Conservation (phyloP, 345 rosid species). For the Toxicodendron radicans region DNA sequence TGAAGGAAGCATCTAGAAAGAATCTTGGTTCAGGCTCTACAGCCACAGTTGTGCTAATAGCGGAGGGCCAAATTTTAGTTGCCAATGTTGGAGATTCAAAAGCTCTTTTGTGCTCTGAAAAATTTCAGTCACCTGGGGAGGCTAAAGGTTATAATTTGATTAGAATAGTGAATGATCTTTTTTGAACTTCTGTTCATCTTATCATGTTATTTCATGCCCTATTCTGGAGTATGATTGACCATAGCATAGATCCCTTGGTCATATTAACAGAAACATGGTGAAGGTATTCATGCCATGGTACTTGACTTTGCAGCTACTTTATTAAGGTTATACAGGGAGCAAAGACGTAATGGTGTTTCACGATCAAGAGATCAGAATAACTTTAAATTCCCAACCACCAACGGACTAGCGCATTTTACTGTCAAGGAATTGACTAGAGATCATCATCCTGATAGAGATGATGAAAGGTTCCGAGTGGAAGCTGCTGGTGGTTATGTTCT, state of each 20-base stretch:
- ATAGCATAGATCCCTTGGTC: background rate
- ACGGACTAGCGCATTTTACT: conserved; percentile 51
- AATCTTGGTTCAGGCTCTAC: conserved; percentile 77
- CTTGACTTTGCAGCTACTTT: conserved; percentile 63
- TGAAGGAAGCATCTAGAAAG: conserved; percentile 70
- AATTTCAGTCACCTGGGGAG: conserved; percentile 70
- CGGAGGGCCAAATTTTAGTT: conserved; percentile 76
- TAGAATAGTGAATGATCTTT: background rate
- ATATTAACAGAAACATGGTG: background rate
- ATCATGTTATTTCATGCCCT: conserved; percentile 11
- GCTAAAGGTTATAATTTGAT: conserved; percentile 66
- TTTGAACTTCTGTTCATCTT: background rate
- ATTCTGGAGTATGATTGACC: background rate
- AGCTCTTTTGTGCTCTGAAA: conserved; percentile 88
- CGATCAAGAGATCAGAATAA: conserved; percentile 40
- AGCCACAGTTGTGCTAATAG: conserved; percentile 73
- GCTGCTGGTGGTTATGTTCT: conserved; percentile 88
- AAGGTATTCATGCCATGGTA: conserved; percentile 15
- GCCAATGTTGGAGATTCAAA: conserved; percentile 94
- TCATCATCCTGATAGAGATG: conserved; percentile 89
- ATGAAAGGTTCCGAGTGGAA: conserved; percentile 85
- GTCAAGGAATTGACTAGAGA: conserved; percentile 80
- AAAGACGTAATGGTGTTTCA: conserved; percentile 51
- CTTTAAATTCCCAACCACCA: conserved; percentile 40
- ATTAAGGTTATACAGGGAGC: conserved; percentile 67